Evolutionary conservation across 192 early-diverging fungal species (phyloP).

Genomic region (Gigaspora rosea): DNA sequence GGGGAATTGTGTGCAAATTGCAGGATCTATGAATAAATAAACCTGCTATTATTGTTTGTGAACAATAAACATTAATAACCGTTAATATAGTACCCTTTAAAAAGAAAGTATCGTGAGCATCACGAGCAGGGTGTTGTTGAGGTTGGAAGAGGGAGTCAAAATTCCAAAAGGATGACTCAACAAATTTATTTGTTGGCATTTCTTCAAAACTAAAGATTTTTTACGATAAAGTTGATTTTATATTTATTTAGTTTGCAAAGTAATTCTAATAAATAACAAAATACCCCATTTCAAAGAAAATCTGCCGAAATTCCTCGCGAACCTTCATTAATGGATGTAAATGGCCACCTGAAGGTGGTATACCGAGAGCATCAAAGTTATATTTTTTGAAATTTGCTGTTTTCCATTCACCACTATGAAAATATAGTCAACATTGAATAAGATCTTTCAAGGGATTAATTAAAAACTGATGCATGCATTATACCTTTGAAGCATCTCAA

Average conservation of each 20-base stretch:
- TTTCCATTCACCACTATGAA: conserved; percentile 88
- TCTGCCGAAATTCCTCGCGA: conserved; percentile 96
- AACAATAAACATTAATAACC: background rate
- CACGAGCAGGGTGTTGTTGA: conserved; percentile 94
- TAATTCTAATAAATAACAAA: background rate
- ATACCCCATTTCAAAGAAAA: conserved; percentile 98
- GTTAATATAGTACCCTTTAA: conserved; percentile 49
- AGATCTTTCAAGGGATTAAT: background rate
- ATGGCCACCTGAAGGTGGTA: conserved; percentile 79
- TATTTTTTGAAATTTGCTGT: conserved; percentile 94
- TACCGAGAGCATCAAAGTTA: conserved; percentile 93
- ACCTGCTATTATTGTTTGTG: background rate
- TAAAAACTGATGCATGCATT: background rate
- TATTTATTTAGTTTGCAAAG: no score
- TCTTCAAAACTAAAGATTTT: conserved; percentile 71
- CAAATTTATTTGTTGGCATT: conserved; percentile 98
- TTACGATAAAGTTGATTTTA: conserved; percentile 23
- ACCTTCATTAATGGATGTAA: conserved; percentile 99
- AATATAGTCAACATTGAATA: background rate
- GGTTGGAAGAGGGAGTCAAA: conserved; percentile 99
- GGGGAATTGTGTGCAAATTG: conserved; percentile 74
- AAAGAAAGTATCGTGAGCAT: conserved; percentile 86
- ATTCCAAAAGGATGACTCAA: conserved; percentile 99
- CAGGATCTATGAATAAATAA: conserved; percentile 53
- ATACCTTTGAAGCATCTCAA: conserved; percentile 84